Evolutionary conservation across 164 flowering plant genomes (phyloP), one percentile per base, ranked within the genome.

Genomic region (Vitis rotundifolia): DNA sequence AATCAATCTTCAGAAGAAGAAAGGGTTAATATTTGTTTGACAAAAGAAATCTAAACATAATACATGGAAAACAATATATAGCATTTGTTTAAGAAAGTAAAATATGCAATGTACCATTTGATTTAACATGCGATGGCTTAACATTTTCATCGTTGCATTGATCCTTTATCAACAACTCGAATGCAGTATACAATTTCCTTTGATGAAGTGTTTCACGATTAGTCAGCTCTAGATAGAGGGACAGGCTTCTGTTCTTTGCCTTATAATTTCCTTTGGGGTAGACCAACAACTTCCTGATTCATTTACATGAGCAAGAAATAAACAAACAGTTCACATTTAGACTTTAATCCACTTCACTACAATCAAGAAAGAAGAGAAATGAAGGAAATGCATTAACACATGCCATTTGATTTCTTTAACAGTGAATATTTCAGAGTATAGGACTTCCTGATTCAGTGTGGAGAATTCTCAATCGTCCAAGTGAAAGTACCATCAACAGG

Each of bases 401-500:
- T 56, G 57, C 70, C 70, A 67, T 67, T 67, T 19, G 10, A 14
- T 1, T 2, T 16, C 53, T 9, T 13, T 61, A 9, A 56, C 37
- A n/a, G 7, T 55, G 51, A 55, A 56, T 1, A 44, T 28, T 0
- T 56, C 50, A 37, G 70, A 67, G 3, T 19, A 1, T 9, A 16
- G 37, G 19, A 5, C 37, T 5, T 56, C 29, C 52, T 44, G 29
- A 2, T 31, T 31, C 44, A 31, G 44, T 31, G 44, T 4, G 7
- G 68, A 68, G 56, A 68, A 63, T 50, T 62, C 9, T 68, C 31
- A 16, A 68, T 15, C 59, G 48, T 50, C 72, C 63, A 73, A 68
- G 68, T 63, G 26, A n/a, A 29, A 4, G 56, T 53, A 37, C 18
- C 18, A 11, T n/a, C 9, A 9, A 3, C 2, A 11, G 70, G 70